phyloP scores from a whole-genome alignment of 345 rosid species.

The Dovyalis caffra region DNA sequence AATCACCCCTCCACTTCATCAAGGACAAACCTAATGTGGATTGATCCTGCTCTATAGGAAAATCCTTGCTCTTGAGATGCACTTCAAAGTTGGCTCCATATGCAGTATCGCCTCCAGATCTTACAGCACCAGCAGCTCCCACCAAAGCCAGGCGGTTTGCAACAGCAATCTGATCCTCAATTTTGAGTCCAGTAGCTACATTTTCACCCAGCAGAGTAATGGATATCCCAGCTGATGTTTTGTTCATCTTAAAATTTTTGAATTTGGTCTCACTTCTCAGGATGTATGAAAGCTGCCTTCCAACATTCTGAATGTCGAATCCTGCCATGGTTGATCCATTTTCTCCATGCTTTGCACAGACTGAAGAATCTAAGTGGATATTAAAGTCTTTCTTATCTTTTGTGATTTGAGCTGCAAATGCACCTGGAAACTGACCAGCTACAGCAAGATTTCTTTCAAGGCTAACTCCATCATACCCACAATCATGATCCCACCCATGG shows the following conservation, averaged over 20 bases:
- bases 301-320: constrained; percentile 38
- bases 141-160: constrained; percentile 30
- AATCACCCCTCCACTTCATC: constrained; percentile 35
- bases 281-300: constrained; percentile 45
- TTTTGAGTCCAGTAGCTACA: constrained; percentile 39
- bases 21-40: constrained; percentile 38
- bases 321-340: constrained; percentile 46
- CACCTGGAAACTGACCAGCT: constrained; percentile 27
- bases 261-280: constrained; percentile 36
- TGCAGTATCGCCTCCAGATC: constrained; percentile 26
- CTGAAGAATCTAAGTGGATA: too few relatives aligned
- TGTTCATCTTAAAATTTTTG: constrained; percentile 30
- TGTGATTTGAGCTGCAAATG: constrained; percentile 34
- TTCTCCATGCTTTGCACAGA: constrained; percentile 31
- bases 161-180: constrained; percentile 39
- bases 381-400: too few relatives aligned
- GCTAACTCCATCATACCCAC: constrained; percentile 40
- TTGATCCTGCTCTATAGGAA: constrained; percentile 31
- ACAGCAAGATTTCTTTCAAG: constrained; percentile 33
- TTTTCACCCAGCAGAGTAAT: constrained; percentile 32
- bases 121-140: constrained; percentile 39
- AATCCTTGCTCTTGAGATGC: constrained; percentile 33
- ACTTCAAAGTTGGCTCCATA: constrained; percentile 42
- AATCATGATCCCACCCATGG: constrained; percentile 44
- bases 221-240: constrained; percentile 34